Evolutionary conservation across 257 asterid species (phyloP).

Genomic region (Oldenlandia corymbosa): DNA sequence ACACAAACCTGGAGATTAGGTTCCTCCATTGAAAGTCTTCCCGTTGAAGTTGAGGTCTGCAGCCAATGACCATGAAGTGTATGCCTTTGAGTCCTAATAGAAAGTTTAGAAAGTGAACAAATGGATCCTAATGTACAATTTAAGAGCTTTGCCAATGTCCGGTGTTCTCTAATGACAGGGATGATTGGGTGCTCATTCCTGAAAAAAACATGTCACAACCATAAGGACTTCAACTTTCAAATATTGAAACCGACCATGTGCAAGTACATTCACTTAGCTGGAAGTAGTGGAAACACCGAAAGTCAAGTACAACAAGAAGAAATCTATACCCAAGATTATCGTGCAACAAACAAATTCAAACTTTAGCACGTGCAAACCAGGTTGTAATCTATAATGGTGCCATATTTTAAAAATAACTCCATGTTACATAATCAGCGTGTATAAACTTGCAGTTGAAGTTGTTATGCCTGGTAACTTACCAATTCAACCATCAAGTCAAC

Average conservation of each 20-base stretch:
- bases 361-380: background rate
- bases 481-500: background rate
- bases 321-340: background rate
- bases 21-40: constrained; percentile 94
- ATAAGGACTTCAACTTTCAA: constrained; percentile 11
- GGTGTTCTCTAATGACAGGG: constrained; percentile 85
- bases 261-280: background rate
- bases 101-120: constrained; percentile 83
- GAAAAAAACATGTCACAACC: constrained; percentile 19
- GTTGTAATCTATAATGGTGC: background rate
- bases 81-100: constrained; percentile 71
- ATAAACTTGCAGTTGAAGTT: background rate
- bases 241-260: background rate
- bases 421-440: background rate
- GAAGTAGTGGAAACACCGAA: background rate
- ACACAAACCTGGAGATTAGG: constrained; percentile 88
- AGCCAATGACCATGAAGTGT: constrained; percentile 97
- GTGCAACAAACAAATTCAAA: constrained; percentile 11
- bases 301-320: background rate
- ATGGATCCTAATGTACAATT: constrained; percentile 85
- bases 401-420: background rate
- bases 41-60: constrained; percentile 96
- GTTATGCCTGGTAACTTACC: background rate
- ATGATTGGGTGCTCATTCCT: constrained; percentile 90
- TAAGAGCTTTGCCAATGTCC: constrained; percentile 80